Conservation (phyloP, 2,329 filamentous ascomycete species). For the Didymella exigua region DNA sequence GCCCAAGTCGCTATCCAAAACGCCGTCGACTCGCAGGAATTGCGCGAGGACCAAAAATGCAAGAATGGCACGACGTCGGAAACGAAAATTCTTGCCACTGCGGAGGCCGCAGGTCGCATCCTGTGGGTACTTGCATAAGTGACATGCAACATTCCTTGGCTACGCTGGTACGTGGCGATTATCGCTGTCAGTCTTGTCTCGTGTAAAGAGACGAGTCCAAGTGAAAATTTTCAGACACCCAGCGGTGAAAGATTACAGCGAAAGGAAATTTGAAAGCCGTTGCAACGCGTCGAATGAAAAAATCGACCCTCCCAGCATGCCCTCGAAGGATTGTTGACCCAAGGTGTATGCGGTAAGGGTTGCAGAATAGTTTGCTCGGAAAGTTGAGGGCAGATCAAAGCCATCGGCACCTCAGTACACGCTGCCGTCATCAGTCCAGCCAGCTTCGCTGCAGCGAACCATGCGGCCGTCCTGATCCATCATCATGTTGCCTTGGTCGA, state of each 20-base stretch:
- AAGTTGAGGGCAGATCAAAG: background rate
- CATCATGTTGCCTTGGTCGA: constrained; percentile 49
- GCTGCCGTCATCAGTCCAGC: constrained; percentile 59
- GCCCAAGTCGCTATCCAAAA: constrained; percentile 5
- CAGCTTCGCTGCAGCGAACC: constrained; percentile 57
- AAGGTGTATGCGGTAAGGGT: background rate
- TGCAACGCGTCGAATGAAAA: background rate
- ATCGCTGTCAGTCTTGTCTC: constrained; percentile 28
- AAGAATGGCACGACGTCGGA: constrained; percentile 2
- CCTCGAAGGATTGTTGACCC: background rate
- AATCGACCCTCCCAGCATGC: background rate
- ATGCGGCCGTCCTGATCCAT: constrained; percentile 52
- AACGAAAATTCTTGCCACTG: background rate
- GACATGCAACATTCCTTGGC: constrained; percentile 16
- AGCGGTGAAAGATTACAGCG: constrained; percentile 2
- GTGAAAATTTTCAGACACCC: constrained; percentile 19
- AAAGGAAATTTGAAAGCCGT: constrained; percentile 10
- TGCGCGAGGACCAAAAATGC: constrained; percentile 11
- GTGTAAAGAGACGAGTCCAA: constrained; percentile 21
- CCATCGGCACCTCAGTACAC: constrained; percentile 32
- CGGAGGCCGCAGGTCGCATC: background rate
- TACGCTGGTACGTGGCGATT: constrained; percentile 35
- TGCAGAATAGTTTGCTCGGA: background rate
- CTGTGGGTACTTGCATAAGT: constrained; percentile 8
- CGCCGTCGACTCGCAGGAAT: constrained; percentile 16